These are phyloP conservation scores for Penicillium carneum DNA, from an alignment of 2,329 filamentous ascomycete species.

Conservation along the genomic window DNA sequence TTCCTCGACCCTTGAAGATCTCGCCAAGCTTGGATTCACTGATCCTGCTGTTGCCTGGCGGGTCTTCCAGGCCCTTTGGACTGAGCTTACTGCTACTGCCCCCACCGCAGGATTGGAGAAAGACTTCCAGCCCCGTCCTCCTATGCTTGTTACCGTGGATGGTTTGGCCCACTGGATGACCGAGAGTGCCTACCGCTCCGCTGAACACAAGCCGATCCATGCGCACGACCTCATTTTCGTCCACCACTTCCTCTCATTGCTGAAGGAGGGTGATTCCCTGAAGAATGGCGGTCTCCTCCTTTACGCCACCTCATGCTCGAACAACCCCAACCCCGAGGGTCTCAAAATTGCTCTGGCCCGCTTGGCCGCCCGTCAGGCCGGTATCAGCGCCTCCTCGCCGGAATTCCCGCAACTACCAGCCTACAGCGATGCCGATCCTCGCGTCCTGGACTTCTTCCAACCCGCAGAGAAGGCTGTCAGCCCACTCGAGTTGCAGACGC, in stretches of 20 bases:
- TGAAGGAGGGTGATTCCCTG: conserved; percentile 57
- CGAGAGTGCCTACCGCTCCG: conserved; percentile 74
- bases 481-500: conserved; percentile 58
- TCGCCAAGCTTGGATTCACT: conserved; percentile 72
- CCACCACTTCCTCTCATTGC: conserved; percentile 74
- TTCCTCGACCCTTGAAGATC: conserved; percentile 68
- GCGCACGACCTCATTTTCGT: conserved; percentile 82
- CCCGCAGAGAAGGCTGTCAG: conserved; percentile 40
- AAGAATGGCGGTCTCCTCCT: conserved; percentile 81
- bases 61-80: conserved; percentile 81
- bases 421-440: conserved; percentile 61
- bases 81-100: conserved; percentile 70
- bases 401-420: conserved; percentile 59
- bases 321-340: conserved; percentile 68
- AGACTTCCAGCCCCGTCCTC: conserved; percentile 60
- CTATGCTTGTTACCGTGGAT: conserved; percentile 78
- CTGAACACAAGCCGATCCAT: conserved; percentile 77
- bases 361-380: conserved; percentile 54
- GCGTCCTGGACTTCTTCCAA: conserved; percentile 57
- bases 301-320: conserved; percentile 75
- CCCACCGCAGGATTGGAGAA: conserved; percentile 53
- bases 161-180: conserved; percentile 82
- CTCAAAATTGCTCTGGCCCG: conserved; percentile 71
- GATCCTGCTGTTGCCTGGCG: conserved; percentile 81
- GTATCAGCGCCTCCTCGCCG: conserved; percentile 46